phyloP scores from a whole-genome alignment of 2,329 filamentous ascomycete genomes.

The Raffaelea albimanens region DNA sequence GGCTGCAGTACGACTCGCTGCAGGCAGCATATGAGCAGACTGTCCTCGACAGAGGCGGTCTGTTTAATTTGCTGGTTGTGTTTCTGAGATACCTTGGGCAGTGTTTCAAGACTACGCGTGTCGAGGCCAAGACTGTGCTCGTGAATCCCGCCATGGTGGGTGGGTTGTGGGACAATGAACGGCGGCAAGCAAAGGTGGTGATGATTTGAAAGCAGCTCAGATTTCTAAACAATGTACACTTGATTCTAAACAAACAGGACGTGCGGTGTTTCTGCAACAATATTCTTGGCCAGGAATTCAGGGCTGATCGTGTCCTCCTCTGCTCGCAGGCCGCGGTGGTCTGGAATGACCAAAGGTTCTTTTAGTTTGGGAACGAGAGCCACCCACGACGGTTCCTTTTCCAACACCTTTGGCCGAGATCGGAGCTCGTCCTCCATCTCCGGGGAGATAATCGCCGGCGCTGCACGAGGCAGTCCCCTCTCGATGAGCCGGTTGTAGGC shows the following conservation, averaged over 20 bases:
- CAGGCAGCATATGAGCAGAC: constrained; percentile 8
- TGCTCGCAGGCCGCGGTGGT: neutral
- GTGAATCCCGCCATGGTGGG: constrained; percentile 4
- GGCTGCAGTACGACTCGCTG: constrained; percentile 7
- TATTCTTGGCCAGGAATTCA: neutral
- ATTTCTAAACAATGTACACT: no score
- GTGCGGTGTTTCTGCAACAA: constrained; percentile 2
- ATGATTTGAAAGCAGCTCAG: no score
- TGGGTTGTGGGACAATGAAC: constrained; percentile 5
- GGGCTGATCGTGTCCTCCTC: neutral
- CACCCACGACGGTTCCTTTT: constrained; percentile 1
- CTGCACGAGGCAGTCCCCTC: neutral
- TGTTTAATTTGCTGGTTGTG: neutral
- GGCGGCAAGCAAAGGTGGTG: neutral
- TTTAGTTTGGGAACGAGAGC: neutral
- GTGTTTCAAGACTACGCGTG: no score
- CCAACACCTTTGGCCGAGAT: neutral
- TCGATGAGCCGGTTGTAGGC: constrained; percentile 1
- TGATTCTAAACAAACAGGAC: constrained; percentile 1
- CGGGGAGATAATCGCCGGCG: neutral
- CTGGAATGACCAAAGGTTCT: neutral
- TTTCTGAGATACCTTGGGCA: no score
- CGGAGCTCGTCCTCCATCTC: neutral
- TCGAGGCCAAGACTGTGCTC: constrained; percentile 1
- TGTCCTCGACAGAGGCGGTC: constrained; percentile 3